These are phyloP conservation scores for Annulohypoxylon truncatum DNA, from an alignment of 2,329 filamentous ascomycete species.

Conservation along the genomic window DNA sequence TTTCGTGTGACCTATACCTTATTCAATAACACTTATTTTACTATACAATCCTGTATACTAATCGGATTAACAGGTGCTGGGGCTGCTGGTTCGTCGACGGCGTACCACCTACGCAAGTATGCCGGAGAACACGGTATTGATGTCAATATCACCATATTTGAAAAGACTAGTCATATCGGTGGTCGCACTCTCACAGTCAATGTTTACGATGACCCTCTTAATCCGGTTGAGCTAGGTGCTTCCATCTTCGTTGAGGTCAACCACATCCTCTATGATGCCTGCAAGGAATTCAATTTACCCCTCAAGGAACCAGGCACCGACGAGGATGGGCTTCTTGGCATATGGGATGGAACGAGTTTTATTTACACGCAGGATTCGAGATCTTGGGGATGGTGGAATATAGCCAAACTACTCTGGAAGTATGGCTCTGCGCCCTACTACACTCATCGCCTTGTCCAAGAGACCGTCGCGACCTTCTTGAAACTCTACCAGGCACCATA, in stretches of 20 bases:
- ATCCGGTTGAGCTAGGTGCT: slow-evolving; percentile 86
- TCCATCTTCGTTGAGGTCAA: slow-evolving; percentile 93
- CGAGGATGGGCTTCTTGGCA: slow-evolving; percentile 71
- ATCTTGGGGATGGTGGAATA: slow-evolving; percentile 80
- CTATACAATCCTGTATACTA: not conserved
- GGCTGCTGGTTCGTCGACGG: slow-evolving; percentile 85
- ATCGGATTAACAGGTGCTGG: slow-evolving; percentile 75
- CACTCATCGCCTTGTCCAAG: slow-evolving; percentile 77
- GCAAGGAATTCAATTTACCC: slow-evolving; percentile 75
- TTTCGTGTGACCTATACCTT: not conserved
- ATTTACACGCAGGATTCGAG: slow-evolving; percentile 73
- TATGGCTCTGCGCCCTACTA: slow-evolving; percentile 84
- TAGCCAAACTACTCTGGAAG: slow-evolving; percentile 82
- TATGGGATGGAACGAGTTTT: slow-evolving; percentile 86
- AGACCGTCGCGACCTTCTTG: slow-evolving; percentile 77
- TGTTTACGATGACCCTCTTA: slow-evolving; percentile 72
- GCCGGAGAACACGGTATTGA: slow-evolving; percentile 69
- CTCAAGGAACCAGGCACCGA: slow-evolving; percentile 60
- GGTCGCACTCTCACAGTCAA: slow-evolving; percentile 89
- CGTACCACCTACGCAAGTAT: slow-evolving; percentile 82
- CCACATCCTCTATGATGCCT: slow-evolving; percentile 81
- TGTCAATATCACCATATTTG: slow-evolving; percentile 88
- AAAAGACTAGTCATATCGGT: slow-evolving; percentile 80
- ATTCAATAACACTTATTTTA: not conserved
- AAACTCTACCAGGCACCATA: slow-evolving; percentile 82